Evolutionary conservation across 495 filamentous ascomycete genomes (phyloP), one percentile per base, ranked within the genome.

Genomic region (Neurospora sp.): DNA sequence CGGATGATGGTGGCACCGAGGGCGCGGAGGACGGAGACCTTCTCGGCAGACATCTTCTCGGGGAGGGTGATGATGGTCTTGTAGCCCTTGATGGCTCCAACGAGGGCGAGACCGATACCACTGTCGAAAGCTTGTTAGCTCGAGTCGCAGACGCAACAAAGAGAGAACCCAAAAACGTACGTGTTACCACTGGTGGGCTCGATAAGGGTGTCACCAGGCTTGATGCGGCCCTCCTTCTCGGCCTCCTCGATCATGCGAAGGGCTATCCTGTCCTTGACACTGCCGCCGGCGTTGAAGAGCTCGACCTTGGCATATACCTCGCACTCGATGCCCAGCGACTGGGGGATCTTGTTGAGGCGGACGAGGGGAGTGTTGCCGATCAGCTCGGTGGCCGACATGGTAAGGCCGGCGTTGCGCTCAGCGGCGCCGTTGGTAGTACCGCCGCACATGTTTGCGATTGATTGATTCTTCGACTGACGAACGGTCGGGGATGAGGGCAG

Each of bases 11-110:
- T 97, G 31, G 96, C 95, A 72, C 96, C 96, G 40, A 99, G 87
- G 20, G 96, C 94, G 68, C 93, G 90, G 37, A 99, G 86, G 12
- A 99, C 96, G 2, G 94, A 89, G 14, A 99, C 96, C 81, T 99
- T 99, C 82, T 99, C 96, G 38, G 93, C 89, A 7, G 94, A 97
- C 96, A 99, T 99, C 86, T 99, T 99, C 84, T 99, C 96, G 44
- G 96, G 96, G 3, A 99, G 89, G 1, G 96, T 99, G 78, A 99
- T 99, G 81, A 99, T 98, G 18, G 93, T 96, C 81, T 95, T 96
- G 83, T 99, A 99, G 69, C 92, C 94, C 84, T 98, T 98, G 73
- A 99, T 91, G 8, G 96, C 96, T 40, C 89, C 95, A 18, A 98
- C 95, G 59, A 99, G 86, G 20, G 96, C 96, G 69, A 99, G 85